A percentile compares a stretch with the other conserved stretches of the same genome.
phyloP scores from a whole-genome alignment of 2,329 filamentous ascomycete species.

The Orbilia blumenaviensis region DNA sequence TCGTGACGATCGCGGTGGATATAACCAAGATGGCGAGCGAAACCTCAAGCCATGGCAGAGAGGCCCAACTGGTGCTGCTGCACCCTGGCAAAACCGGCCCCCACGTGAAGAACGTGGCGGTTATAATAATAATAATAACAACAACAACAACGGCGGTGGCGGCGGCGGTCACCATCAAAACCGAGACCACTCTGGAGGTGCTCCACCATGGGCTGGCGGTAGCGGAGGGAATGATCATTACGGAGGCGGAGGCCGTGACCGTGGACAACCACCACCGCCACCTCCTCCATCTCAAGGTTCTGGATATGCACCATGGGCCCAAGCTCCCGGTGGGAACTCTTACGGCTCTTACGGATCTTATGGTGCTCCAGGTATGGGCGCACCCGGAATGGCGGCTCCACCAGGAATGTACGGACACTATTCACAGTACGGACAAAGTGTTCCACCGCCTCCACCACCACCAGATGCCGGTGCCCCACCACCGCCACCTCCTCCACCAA shows the following conservation, averaged over 20 bases:
- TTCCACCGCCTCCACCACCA: slow-evolving; percentile 50
- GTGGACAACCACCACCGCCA: slow-evolving; percentile 65
- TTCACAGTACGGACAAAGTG: slow-evolving; percentile 30
- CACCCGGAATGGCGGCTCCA: slow-evolving; percentile 45
- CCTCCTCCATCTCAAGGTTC: slow-evolving; percentile 62
- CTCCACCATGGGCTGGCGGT: slow-evolving; percentile 64
- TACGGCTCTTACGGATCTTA: slow-evolving; percentile 39
- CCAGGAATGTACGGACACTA: slow-evolving; percentile 45
- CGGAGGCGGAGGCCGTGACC: slow-evolving; percentile 69
- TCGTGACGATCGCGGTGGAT: slow-evolving; percentile 45
- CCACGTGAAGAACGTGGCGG: slow-evolving; percentile 65
- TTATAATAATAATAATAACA: slow-evolving; percentile 59
- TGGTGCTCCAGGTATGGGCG: slow-evolving; percentile 50
- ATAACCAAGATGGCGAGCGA: slow-evolving; percentile 60
- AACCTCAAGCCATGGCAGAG: slow-evolving; percentile 87
- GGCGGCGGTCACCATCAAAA: slow-evolving; percentile 64
- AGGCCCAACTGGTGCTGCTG: slow-evolving; percentile 81
- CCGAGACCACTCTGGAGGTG: slow-evolving; percentile 66
- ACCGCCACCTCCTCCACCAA: slow-evolving; percentile 57
- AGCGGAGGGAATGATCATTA: slow-evolving; percentile 66
- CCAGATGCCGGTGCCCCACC: slow-evolving; percentile 55
- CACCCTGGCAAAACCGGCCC: slow-evolving; percentile 74
- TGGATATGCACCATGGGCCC: slow-evolving; percentile 39
- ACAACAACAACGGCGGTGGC: slow-evolving; percentile 62
- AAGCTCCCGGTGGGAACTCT: slow-evolving; percentile 36